A percentile compares a stretch with the other conserved stretches of the same genome.
phyloP scores from a whole-genome alignment of 179 eudicot species.

The Sideroxylon spinosum region DNA sequence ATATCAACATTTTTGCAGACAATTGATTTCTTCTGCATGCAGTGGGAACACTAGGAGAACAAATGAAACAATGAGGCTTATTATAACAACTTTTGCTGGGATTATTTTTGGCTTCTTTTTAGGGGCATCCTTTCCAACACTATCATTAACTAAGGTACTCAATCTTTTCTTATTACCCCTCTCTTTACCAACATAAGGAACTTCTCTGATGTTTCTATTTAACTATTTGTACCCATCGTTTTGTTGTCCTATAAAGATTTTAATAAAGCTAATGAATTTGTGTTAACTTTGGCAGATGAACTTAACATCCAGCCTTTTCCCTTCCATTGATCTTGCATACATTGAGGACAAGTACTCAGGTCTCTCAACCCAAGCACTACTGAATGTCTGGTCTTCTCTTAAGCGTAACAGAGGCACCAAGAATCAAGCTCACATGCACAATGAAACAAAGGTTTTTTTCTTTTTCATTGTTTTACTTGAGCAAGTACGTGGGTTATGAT shows the following conservation, averaged over 20 bases:
- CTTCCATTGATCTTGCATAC: constrained; percentile 50
- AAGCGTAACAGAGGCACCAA: constrained; percentile 37
- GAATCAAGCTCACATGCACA: constrained; percentile 25
- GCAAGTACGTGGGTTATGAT: background rate
- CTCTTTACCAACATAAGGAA: background rate
- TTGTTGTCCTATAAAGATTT: background rate
- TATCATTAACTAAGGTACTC: constrained; percentile 59
- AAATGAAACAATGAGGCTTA: constrained; percentile 55
- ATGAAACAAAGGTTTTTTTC: constrained; percentile 42
- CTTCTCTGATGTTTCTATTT: background rate
- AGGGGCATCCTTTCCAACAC: constrained; percentile 60
- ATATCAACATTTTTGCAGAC: background rate
- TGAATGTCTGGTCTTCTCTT: constrained; percentile 74
- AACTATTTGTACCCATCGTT: background rate
- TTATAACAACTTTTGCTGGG: constrained; percentile 64
- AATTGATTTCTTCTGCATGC: constrained; percentile 20
- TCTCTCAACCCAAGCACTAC: constrained; percentile 65
- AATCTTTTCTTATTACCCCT: background rate
- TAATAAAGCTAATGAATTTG: background rate
- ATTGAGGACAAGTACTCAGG: constrained; percentile 77
- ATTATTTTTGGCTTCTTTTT: constrained; percentile 68
- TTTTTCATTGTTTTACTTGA: background rate
- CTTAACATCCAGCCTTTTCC: constrained; percentile 43
- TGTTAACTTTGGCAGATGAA: constrained; percentile 40
- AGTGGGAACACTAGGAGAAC: constrained; percentile 48